Evolutionary conservation across 2,329 filamentous ascomycete genomes (phyloP).

Genomic region (Pseudocercospora eumusae): DNA sequence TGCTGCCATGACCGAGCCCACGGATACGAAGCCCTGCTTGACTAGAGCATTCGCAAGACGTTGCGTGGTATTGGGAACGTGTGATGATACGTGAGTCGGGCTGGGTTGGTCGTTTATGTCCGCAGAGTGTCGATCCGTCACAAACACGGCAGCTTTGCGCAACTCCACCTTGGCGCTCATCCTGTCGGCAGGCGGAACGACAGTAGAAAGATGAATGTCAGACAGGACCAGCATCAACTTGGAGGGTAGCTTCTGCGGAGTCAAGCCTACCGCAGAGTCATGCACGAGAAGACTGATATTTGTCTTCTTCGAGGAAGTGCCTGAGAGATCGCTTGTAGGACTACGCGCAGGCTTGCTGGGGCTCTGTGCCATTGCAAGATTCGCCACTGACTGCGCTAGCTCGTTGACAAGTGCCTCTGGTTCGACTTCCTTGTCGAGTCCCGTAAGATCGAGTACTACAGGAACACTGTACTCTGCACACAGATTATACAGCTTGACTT

Average conservation of each 20-base stretch:
- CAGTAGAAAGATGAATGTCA: constrained; percentile 70
- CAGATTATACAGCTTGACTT: constrained; percentile 81
- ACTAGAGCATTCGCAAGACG: constrained; percentile 51
- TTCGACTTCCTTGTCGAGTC: constrained; percentile 50
- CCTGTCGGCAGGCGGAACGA: constrained; percentile 65
- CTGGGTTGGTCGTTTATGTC: constrained; percentile 40
- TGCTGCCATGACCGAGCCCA: constrained; percentile 84
- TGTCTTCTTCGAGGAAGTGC: constrained; percentile 45
- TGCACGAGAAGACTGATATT: constrained; percentile 73
- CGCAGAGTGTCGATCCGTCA: constrained; percentile 70
- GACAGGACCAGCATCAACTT: constrained; percentile 79
- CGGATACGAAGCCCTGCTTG: constrained; percentile 74
- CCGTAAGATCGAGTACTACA: constrained; percentile 76
- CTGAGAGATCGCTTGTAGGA: constrained; percentile 30
- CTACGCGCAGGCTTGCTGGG: constrained; percentile 45
- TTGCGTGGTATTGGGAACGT: constrained; percentile 27
- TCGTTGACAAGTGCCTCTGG: constrained; percentile 66
- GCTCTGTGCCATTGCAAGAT: constrained; percentile 58
- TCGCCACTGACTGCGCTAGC: constrained; percentile 72
- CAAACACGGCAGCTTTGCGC: constrained; percentile 76
- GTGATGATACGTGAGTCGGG: constrained; percentile 11
- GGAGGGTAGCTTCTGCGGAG: constrained; percentile 72
- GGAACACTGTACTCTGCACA: constrained; percentile 87
- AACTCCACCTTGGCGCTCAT: constrained; percentile 67
- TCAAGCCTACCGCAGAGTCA: constrained; percentile 81